phyloP scores from a whole-genome alignment of 495 filamentous ascomycete species.

The Penicillium alfredii region DNA sequence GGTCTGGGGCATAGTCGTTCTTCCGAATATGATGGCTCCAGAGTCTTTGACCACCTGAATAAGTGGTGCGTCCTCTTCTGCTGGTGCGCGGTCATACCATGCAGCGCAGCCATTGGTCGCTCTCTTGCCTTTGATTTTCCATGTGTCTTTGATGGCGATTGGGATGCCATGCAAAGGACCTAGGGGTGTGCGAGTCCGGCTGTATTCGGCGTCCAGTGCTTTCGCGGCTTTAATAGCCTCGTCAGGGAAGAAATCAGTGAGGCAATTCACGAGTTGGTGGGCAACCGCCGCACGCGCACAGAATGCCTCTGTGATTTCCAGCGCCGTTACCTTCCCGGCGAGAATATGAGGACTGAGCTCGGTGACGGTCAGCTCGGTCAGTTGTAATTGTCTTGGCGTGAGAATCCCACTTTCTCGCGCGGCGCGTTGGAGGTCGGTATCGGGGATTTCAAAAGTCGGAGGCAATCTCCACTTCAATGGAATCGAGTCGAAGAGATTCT shows the following conservation, averaged over 20 bases:
- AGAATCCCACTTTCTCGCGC: too few species aligned
- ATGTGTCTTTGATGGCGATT: constrained; percentile 38
- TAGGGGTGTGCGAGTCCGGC: constrained; percentile 18
- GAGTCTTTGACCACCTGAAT: too few species aligned
- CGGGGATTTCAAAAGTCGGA: too few species aligned
- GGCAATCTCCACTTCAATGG: neutral
- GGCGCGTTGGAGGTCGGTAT: too few species aligned
- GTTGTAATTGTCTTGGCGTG: neutral
- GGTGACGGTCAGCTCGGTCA: neutral
- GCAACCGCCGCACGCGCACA: constrained; percentile 38
- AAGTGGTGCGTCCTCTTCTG: too few species aligned
- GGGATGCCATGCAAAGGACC: constrained; percentile 41
- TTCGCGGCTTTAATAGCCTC: constrained; percentile 24
- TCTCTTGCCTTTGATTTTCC: too few species aligned
- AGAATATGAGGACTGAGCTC: neutral
- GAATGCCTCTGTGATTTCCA: constrained; percentile 36
- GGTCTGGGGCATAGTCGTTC: constrained; percentile 53
- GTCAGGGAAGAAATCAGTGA: constrained; percentile 33
- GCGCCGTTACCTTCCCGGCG: constrained; percentile 13
- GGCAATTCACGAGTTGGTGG: constrained; percentile 37
- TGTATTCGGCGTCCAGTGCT: constrained; percentile 26
- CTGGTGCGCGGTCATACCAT: too few species aligned
- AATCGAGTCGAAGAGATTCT: neutral
- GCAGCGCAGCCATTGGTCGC: too few species aligned
- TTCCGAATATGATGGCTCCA: constrained; percentile 49